These are phyloP conservation scores for Graphiopsis chlorocephala DNA, from an alignment of 2,329 filamentous ascomycete species.

Conservation along the genomic window DNA sequence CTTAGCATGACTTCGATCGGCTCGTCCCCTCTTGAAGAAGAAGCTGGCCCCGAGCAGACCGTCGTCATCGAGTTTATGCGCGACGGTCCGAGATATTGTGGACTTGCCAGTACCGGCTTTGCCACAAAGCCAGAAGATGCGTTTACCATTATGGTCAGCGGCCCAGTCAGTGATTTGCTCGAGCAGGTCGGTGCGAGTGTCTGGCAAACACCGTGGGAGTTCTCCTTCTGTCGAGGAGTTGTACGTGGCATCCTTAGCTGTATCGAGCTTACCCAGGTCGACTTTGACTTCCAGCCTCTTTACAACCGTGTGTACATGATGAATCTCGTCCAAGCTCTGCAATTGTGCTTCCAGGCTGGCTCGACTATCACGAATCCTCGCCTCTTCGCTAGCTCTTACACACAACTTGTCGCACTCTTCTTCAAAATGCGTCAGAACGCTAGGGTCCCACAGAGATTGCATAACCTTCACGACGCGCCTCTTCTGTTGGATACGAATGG, in stretches of 20 bases:
- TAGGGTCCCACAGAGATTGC: background rate
- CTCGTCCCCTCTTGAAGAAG: slow-evolving; percentile 24
- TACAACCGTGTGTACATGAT: background rate
- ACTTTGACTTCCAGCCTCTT: background rate
- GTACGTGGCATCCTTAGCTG: slow-evolving; percentile 23
- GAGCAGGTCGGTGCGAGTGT: slow-evolving; percentile 30
- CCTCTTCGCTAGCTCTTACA: slow-evolving; percentile 4
- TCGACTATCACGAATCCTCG: slow-evolving; percentile 2
- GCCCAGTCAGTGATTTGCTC: slow-evolving; percentile 26
- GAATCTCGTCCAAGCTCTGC: slow-evolving; percentile 8
- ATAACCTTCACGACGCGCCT: background rate
- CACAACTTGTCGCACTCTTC: background rate
- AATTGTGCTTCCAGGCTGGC: background rate
- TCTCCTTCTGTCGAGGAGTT: slow-evolving; percentile 25
- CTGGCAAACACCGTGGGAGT: slow-evolving; percentile 24
- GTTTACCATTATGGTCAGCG: slow-evolving; percentile 18
- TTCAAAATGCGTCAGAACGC: background rate
- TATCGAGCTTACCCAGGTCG: slow-evolving; percentile 12
- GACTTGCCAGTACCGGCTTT: no score
- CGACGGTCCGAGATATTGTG: slow-evolving; percentile 33
- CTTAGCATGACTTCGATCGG: slow-evolving; percentile 16
- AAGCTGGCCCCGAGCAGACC: slow-evolving; percentile 21
- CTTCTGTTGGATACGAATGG: background rate
- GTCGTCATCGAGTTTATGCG: slow-evolving; percentile 18
- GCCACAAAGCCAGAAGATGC: slow-evolving; percentile 35